Conservation (phyloP, 148 eudicot species). For the Euryodendron excelsum region DNA sequence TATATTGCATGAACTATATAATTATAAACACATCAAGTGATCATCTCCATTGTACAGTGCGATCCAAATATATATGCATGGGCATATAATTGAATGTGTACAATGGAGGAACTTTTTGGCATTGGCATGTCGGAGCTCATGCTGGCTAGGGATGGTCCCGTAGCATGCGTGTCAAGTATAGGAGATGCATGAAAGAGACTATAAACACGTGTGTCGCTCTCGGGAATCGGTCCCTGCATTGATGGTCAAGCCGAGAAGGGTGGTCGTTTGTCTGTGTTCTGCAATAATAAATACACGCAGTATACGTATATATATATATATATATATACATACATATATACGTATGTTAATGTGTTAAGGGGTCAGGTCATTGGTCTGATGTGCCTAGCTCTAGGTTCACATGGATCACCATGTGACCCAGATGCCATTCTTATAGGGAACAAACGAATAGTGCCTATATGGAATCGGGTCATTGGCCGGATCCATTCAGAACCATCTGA, state of each 20-base stretch:
- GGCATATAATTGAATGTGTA: too few species aligned
- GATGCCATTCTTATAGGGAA: conserved; percentile 23
- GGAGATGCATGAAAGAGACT: background rate
- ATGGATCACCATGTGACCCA: conserved; percentile 24
- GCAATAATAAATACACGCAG: too few species aligned
- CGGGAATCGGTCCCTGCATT: conserved; percentile 21
- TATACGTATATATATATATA: background rate
- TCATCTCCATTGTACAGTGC: background rate
- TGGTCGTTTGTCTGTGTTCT: too few species aligned
- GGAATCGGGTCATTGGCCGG: conserved; percentile 21
- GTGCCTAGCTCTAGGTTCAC: background rate
- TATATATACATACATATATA: background rate
- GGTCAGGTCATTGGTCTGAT: background rate
- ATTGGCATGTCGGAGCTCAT: conserved; percentile 2
- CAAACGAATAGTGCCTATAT: conserved; percentile 10
- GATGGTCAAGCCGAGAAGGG: conserved; percentile 17
- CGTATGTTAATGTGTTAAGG: background rate
- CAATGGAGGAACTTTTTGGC: background rate
- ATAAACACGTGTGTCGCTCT: conserved; percentile 18
- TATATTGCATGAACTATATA: background rate
- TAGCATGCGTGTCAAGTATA: conserved; percentile 16
- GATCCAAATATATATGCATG: background rate
- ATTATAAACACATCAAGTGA: background rate
- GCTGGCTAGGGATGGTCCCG: conserved; percentile 8
- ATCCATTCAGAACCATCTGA: conserved; percentile 6